Conservation (phyloP, 2,329 filamentous ascomycete species). For the Aspergillus spinulosporus region DNA sequence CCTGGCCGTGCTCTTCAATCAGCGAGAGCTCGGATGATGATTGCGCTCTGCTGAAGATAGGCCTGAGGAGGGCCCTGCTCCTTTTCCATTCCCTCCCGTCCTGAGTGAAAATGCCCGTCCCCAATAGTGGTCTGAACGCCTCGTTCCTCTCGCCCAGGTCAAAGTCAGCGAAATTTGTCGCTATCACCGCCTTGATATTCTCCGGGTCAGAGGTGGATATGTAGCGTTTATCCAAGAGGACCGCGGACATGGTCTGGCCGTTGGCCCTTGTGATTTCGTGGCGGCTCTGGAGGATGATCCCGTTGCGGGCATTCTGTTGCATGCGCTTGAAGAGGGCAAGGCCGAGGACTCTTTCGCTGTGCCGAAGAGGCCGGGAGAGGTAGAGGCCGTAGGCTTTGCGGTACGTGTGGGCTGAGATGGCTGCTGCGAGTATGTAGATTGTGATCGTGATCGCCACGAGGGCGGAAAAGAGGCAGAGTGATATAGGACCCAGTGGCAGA, state of each 20-base stretch:
- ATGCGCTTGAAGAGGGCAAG: background rate
- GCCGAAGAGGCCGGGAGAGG: background rate
- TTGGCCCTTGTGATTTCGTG: background rate
- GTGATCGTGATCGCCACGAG: background rate
- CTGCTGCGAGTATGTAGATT: background rate
- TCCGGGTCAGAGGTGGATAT: conserved; percentile 39
- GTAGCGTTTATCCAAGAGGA: conserved; percentile 25
- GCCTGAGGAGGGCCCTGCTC: conserved; percentile 75
- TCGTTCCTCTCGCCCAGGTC: conserved; percentile 75
- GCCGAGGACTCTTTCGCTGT: background rate
- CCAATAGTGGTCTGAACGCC: conserved; percentile 45
- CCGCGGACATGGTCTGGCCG: background rate
- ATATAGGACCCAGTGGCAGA: background rate
- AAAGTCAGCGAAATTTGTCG: conserved; percentile 79
- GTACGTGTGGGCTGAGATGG: background rate
- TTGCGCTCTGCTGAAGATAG: conserved; percentile 82
- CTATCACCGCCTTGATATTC: conserved; percentile 82
- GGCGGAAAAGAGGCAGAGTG: background rate
- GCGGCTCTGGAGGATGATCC: background rate
- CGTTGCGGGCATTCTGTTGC: background rate
- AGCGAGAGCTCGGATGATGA: conserved; percentile 72
- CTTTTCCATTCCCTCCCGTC: conserved; percentile 76
- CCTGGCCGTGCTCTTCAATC: conserved; percentile 76
- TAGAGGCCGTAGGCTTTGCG: background rate
- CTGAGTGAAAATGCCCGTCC: conserved; percentile 60